phyloP scores from a whole-genome alignment of 1,284 basidiomycete genomes.

The Melampsora larici-populina region DNA sequence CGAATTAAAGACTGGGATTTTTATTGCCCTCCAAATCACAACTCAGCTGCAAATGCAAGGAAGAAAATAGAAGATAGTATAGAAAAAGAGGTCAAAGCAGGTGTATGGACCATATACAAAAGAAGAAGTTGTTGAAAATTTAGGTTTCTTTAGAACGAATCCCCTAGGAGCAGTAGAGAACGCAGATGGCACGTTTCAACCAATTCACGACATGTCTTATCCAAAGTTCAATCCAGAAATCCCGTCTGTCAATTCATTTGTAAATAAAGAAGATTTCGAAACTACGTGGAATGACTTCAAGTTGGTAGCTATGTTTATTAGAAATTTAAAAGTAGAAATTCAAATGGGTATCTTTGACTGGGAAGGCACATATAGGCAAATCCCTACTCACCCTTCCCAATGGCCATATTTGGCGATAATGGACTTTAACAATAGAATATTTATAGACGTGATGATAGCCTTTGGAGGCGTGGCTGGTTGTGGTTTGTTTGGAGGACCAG shows the following conservation, averaged over 20 bases:
- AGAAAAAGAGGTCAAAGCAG: too few relatives aligned
- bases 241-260: constrained; percentile 10
- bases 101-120: too few relatives aligned
- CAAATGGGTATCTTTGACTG: constrained; percentile 6
- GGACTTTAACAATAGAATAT: neutral
- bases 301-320: neutral
- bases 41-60: too few relatives aligned
- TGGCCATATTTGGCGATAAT: neutral
- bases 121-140: too few relatives aligned
- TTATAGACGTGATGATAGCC: neutral
- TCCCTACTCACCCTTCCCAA: neutral
- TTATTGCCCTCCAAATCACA: too few relatives aligned
- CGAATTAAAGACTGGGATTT: too few relatives aligned
- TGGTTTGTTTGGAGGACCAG: constrained; percentile 5
- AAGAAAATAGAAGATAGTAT: too few relatives aligned
- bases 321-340: neutral
- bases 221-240: neutral
- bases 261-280: too few relatives aligned
- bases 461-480: neutral
- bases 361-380: neutral
- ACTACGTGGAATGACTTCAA: too few relatives aligned
- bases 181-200: too few relatives aligned
- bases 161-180: neutral
- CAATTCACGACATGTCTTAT: neutral
- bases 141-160: constrained; percentile 6